phyloP scores from a whole-genome alignment of 108 stramenopile genomes.

The Epithemia pelagica region DNA sequence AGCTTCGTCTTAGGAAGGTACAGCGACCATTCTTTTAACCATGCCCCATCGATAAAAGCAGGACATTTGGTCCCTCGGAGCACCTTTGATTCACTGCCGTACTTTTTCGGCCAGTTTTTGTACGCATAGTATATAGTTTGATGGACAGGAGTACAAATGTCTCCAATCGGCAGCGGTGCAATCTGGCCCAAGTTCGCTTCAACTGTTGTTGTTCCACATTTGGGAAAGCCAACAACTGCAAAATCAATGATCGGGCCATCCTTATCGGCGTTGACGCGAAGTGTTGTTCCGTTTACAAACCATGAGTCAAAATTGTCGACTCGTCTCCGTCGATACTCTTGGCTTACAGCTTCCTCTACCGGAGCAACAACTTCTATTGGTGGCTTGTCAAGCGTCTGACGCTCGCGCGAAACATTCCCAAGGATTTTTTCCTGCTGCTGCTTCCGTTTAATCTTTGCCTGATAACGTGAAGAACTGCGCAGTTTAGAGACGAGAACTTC shows the following conservation, averaged over 20 bases:
- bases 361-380: too few species aligned
- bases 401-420: too few species aligned
- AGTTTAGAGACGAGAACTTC: too few species aligned
- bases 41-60: neutral
- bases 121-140: neutral
- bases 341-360: too few species aligned
- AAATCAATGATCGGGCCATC: conserved; percentile 21
- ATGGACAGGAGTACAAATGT: neutral
- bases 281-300: neutral
- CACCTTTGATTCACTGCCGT: conserved; percentile 5
- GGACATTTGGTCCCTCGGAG: conserved; percentile 1
- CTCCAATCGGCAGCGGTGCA: neutral
- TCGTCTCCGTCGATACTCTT: neutral
- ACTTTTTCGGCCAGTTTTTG: neutral
- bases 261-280: neutral
- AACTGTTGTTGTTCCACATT: conserved; percentile 45
- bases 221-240: conserved; percentile 49
- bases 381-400: too few species aligned
- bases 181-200: neutral
- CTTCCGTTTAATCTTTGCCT: too few species aligned
- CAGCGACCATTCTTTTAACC: neutral
- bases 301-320: neutral
- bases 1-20: conserved; percentile 29
- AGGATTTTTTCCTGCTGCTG: too few species aligned
- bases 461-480: too few species aligned